Conservation (phyloP, 2,329 filamentous ascomycete genomes). For the Fusarium siculi region DNA sequence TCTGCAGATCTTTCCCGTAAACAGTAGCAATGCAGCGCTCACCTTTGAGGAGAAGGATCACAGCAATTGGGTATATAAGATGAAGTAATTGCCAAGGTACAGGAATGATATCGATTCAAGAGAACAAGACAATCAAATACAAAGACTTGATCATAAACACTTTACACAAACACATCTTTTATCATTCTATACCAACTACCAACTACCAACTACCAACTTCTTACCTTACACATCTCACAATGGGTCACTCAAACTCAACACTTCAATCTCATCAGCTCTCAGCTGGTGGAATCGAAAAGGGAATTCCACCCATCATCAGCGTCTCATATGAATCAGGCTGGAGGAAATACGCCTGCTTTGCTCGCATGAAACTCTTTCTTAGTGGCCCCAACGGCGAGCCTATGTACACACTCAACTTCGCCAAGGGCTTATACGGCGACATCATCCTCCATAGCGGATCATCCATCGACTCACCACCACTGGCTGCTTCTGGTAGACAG, state of each 20-base stretch:
- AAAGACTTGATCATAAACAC: not conserved
- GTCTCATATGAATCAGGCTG: conserved; percentile 24
- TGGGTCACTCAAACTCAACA: conserved; percentile 35
- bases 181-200: not conserved
- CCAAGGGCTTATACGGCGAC: conserved; percentile 20
- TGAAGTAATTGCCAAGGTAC: not conserved
- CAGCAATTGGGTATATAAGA: conserved; percentile 6
- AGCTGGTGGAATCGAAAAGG: not conserved
- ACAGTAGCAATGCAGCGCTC: conserved; percentile 11
- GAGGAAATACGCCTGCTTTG: not conserved
- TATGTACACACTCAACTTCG: conserved; percentile 23
- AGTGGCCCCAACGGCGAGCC: conserved; percentile 25
- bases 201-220: not conserved
- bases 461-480: not conserved
- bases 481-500: conserved; percentile 13
- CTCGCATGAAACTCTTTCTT: conserved; percentile 3
- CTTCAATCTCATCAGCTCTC: conserved; percentile 14
- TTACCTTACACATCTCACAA: conserved; percentile 3
- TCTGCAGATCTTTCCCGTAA: conserved; percentile 3
- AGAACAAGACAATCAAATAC: not conserved
- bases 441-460: conserved; percentile 35
- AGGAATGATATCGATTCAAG: not conserved
- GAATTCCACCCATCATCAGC: conserved; percentile 18
- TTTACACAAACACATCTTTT: not conserved
- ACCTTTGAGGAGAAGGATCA: not conserved